Conservation (phyloP, 495 filamentous ascomycete species). For the Bacidia rubella region DNA sequence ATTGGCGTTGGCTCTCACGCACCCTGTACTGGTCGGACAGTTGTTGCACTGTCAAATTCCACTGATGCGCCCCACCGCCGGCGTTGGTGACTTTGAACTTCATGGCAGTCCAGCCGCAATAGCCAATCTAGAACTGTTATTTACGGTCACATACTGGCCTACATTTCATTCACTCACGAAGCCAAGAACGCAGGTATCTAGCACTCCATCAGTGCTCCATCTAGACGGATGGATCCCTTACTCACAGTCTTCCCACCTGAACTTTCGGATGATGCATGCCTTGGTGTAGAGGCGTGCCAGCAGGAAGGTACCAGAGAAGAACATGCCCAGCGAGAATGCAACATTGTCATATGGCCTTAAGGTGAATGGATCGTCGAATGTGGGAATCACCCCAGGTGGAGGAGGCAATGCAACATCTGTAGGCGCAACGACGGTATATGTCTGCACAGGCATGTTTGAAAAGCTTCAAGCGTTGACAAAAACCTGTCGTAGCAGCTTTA, state of each 20-base stretch:
- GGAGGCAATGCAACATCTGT: conserved; percentile 7
- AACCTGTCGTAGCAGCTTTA: too few species aligned
- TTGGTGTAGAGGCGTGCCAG: conserved; percentile 10
- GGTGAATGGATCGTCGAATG: conserved; percentile 9
- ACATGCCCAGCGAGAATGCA: neutral
- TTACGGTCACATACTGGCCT: neutral
- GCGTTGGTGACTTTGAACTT: conserved; percentile 1
- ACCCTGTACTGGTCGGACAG: conserved; percentile 3
- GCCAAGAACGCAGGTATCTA: conserved; percentile 9
- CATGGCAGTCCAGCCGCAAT: conserved; percentile 2
- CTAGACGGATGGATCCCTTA: neutral
- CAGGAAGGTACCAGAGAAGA: neutral
- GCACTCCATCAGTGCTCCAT: neutral
- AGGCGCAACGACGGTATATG: neutral
- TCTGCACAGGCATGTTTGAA: neutral
- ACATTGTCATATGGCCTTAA: conserved; percentile 7
- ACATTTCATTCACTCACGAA: neutral
- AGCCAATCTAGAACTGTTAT: neutral
- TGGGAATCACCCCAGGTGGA: conserved; percentile 9
- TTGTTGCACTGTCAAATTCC: conserved; percentile 8
- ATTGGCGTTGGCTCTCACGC: neutral
- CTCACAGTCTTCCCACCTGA: conserved; percentile 16
- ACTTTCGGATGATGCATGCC: conserved; percentile 8
- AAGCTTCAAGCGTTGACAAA: too few species aligned
- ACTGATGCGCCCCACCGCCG: conserved; percentile 14